Percentiles rank a stretch among this genome's conserved stretches.
These are phyloP conservation scores for Bolboschoenus planiculmis DNA, from an alignment of 176 grass and related monocot genomes.

Conservation along the genomic window DNA sequence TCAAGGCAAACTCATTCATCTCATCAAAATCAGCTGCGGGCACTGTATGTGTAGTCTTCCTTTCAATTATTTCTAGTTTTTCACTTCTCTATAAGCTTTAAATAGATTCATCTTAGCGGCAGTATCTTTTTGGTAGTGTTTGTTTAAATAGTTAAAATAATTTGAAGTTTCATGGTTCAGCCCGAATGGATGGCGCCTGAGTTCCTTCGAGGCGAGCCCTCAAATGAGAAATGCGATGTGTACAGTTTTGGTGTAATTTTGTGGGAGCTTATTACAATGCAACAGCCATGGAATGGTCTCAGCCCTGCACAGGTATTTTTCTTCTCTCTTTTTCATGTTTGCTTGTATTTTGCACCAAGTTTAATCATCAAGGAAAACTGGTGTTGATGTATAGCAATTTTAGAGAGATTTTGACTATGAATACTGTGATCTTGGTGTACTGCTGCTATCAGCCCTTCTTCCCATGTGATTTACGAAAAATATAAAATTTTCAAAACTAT, in stretches of 20 bases:
- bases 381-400: neutral
- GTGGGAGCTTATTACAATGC: slow-evolving; percentile 92
- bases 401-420: neutral
- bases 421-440: neutral
- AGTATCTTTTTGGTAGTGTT: neutral
- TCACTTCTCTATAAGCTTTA: neutral
- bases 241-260: slow-evolving; percentile 85
- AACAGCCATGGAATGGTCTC: slow-evolving; percentile 89
- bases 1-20: slow-evolving; percentile 86
- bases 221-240: slow-evolving; percentile 89
- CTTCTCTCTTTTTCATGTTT: neutral
- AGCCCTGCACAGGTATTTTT: slow-evolving; percentile 58
- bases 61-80: neutral
- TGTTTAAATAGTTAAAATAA: neutral
- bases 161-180: slow-evolving; percentile 22
- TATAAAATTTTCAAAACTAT: neutral
- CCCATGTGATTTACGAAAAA: neutral
- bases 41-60: slow-evolving; percentile 48
- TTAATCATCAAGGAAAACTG: too few relatives aligned
- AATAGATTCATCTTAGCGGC: neutral
- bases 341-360: neutral
- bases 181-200: slow-evolving; percentile 98
- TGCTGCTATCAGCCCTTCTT: too few relatives aligned
- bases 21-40: slow-evolving; percentile 95
- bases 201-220: slow-evolving; percentile 74